phyloP scores from a whole-genome alignment of 2,329 filamentous ascomycete genomes.

The Fusarium sp. region DNA sequence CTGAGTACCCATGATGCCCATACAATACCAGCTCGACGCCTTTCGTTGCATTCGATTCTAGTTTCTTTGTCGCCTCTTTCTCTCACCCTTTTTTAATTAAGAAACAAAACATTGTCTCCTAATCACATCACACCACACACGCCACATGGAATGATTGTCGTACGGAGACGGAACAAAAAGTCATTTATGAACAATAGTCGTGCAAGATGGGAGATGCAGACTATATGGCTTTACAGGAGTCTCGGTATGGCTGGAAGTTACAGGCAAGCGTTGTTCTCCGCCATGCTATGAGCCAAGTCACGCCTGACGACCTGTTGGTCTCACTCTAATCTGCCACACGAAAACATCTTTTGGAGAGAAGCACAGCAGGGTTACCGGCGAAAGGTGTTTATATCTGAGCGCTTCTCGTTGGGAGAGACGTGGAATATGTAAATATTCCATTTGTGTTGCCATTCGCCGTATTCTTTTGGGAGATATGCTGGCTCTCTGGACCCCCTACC shows the following conservation, averaged over 20 bases:
- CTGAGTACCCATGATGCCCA: conserved; percentile 69
- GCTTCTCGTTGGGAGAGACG: conserved; percentile 30
- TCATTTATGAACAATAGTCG: conserved; percentile 54
- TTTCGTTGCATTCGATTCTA: conserved; percentile 62
- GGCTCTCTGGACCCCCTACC: conserved; percentile 13
- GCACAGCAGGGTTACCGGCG: conserved; percentile 38
- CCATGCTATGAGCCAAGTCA: conserved; percentile 17
- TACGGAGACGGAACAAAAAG: conserved; percentile 50
- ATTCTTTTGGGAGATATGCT: conserved; percentile 45
- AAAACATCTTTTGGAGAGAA: conserved; percentile 38
- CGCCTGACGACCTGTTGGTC: conserved; percentile 14
- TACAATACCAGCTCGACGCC: conserved; percentile 69
- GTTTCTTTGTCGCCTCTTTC: conserved; percentile 53
- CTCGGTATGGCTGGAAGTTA: conserved; percentile 33
- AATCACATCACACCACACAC: conserved; percentile 48
- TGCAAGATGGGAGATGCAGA: conserved; percentile 51
- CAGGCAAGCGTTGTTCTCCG: conserved; percentile 29
- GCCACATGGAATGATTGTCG: conserved; percentile 51
- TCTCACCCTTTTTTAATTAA: conserved; percentile 56
- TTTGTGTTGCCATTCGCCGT: conserved; percentile 47
- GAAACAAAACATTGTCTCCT: conserved; percentile 52
- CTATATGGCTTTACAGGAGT: conserved; percentile 46
- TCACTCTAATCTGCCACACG: conserved; percentile 32
- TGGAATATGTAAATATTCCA: conserved; percentile 40
- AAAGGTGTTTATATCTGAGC: conserved; percentile 32